Base-by-base conservation (phyloP, 1,139 yeast species). In the Saccharomycopsis hybrid region DNA sequence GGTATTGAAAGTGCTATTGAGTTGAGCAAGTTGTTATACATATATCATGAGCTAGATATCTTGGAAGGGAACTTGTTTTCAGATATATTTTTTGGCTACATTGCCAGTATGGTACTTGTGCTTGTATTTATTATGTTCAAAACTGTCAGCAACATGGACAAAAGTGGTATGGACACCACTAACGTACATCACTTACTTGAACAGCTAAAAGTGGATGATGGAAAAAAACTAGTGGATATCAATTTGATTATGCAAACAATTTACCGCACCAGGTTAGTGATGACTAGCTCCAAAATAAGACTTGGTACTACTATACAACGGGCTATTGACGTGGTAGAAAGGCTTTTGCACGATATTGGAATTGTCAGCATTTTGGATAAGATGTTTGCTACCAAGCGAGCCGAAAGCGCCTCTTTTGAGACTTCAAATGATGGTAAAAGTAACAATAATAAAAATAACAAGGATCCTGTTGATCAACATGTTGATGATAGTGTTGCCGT, bases 1-100 rank as follows among this genome's bases (percentile, higher is more conserved):
- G 73, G 74, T 18, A 66, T 71, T 29, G 61, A 63, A 44, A 63
- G 72, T 1, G 66, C 73, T 0, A 58, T 67, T 18, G 58, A 58
- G 52, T 64, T 70, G 4, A 66, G 73, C 0, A 67, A 68, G 45
- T 55, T 69, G 3, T 59, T 68, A 39, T 59, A 63, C 3, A 58
- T 61, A 41, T 63, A 68, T 0, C 60, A 63, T 28, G 56, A 60
- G 7, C 58, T 60, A 18, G 67, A 67, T 0, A 62, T 67, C 52
- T 65, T 69, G 54, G 67, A 68, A 54, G 74, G 75, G 28, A 69
- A 72, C 1, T 46, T 69, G 9, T 66, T 68, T 41, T 62, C 63
- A 41, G 76, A 72, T 52, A 66, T 70, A 39, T 69, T 69, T 56
- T 65, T 65, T 55, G 70, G 68, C 3, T 72, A 72, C 52, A 65